These are phyloP conservation scores for Penicillium sp. DNA, from an alignment of 2,329 filamentous ascomycete genomes.

Conservation along the genomic window DNA sequence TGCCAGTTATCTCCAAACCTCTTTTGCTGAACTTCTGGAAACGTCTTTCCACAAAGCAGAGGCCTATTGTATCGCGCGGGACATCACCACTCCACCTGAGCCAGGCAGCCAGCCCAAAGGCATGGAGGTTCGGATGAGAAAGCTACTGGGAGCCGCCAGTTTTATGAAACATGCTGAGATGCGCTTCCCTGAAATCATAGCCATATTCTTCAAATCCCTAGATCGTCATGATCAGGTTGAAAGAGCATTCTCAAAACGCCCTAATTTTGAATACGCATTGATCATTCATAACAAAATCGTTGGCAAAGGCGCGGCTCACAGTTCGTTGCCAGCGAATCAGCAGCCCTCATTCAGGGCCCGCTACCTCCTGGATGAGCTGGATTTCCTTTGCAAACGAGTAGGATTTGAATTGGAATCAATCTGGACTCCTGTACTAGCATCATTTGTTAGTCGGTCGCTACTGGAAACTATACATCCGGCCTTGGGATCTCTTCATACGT, in stretches of 20 bases:
- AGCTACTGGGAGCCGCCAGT: constrained; percentile 63
- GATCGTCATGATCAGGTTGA: constrained; percentile 75
- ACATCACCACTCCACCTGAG: constrained; percentile 55
- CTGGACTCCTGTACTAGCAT: constrained; percentile 74
- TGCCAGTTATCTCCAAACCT: constrained; percentile 55
- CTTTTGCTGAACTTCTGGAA: constrained; percentile 59
- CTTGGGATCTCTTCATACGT: constrained; percentile 81
- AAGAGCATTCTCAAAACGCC: constrained; percentile 60
- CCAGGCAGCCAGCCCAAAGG: constrained; percentile 51
- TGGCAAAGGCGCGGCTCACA: constrained; percentile 62
- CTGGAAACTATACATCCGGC: constrained; percentile 79
- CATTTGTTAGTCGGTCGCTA: constrained; percentile 71
- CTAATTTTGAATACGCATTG: constrained; percentile 59
- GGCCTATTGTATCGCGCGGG: constrained; percentile 80
- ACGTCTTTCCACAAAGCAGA: constrained; percentile 72
- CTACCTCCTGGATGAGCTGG: constrained; percentile 71
- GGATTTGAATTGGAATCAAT: constrained; percentile 63
- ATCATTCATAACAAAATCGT: constrained; percentile 69
- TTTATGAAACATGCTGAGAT: constrained; percentile 64
- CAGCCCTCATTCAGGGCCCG: constrained; percentile 83
- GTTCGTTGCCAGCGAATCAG: constrained; percentile 69
- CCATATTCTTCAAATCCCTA: constrained; percentile 71
- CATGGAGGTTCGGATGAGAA: constrained; percentile 64
- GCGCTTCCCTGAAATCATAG: constrained; percentile 74
- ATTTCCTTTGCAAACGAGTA: constrained; percentile 72